Evolutionary conservation across 345 rosid genomes (phyloP).

Genomic region (Gynandropsis gynandra): DNA sequence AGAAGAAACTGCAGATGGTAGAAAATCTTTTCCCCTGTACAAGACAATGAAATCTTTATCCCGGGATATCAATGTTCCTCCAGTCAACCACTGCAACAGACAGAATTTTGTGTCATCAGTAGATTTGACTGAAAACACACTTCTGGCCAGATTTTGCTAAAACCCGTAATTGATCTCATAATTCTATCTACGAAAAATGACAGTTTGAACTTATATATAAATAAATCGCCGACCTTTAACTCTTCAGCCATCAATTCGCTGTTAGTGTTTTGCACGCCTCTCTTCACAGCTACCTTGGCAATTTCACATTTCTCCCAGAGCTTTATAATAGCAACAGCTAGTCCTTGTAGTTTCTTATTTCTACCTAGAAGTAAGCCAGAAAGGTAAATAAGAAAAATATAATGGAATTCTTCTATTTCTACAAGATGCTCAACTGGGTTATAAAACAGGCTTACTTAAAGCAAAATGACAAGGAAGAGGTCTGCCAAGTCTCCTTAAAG

Average conservation of each 20-base stretch:
- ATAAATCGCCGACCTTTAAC: slow-evolving; percentile 49
- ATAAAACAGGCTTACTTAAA: slow-evolving; percentile 41
- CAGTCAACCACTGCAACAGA: slow-evolving; percentile 75
- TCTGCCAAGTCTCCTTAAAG: slow-evolving; percentile 77
- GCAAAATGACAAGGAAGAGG: slow-evolving; percentile 92
- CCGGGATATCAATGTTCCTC: slow-evolving; percentile 74
- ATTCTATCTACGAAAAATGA: too few species aligned
- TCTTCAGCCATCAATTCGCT: slow-evolving; percentile 86
- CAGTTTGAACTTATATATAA: slow-evolving; percentile 11
- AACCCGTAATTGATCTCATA: background rate
- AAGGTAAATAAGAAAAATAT: slow-evolving; percentile 18
- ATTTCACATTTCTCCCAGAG: slow-evolving; percentile 98
- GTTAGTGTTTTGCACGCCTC: slow-evolving; percentile 74
- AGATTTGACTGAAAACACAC: background rate
- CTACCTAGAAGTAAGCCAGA: slow-evolving; percentile 49
- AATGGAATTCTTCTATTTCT: slow-evolving; percentile 9
- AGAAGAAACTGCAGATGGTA: slow-evolving; percentile 77
- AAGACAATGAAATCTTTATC: slow-evolving; percentile 74
- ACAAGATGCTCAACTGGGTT: slow-evolving; percentile 9
- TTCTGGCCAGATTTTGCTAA: background rate
- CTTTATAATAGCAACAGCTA: slow-evolving; percentile 75
- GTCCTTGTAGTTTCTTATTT: slow-evolving; percentile 78
- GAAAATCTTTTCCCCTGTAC: slow-evolving; percentile 96
- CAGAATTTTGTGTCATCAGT: slow-evolving; percentile 21
- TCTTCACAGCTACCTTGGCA: slow-evolving; percentile 89